These are phyloP conservation scores for Inonotus hispidus DNA, from an alignment of 1,284 basidiomycete genomes.

Conservation along the genomic window DNA sequence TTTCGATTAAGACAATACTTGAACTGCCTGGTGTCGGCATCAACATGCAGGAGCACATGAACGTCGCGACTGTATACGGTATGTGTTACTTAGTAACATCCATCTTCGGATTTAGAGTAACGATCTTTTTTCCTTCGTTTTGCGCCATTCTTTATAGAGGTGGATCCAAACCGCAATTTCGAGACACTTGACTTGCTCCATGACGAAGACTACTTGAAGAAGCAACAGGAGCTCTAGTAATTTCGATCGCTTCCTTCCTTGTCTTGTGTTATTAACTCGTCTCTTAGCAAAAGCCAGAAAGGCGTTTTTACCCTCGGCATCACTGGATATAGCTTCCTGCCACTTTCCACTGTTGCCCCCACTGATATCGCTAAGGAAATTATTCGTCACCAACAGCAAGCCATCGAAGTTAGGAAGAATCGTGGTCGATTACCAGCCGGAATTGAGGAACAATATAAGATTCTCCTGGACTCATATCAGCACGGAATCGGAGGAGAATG, in stretches of 20 bases:
- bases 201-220: constrained; percentile 16
- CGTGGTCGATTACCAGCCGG: constrained; percentile 15
- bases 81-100: too few relatives aligned
- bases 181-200: constrained; percentile 20
- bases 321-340: constrained; percentile 19
- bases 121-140: background rate
- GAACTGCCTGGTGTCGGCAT: constrained; percentile 34
- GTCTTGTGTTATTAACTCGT: background rate
- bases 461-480: constrained; percentile 25
- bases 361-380: constrained; percentile 15
- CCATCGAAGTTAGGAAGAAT: constrained; percentile 18
- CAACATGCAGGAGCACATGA: constrained; percentile 31
- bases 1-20: constrained; percentile 30
- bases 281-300: constrained; percentile 13
- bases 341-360: constrained; percentile 19
- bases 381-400: constrained; percentile 3
- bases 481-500: constrained; percentile 19
- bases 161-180: constrained; percentile 3
- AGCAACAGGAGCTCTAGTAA: constrained; percentile 24
- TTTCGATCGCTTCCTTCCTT: background rate
- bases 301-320: constrained; percentile 12
- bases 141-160: background rate
- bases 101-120: too few relatives aligned
- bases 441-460: constrained; percentile 24
- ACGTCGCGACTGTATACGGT: constrained; percentile 22